phyloP scores from a whole-genome alignment of 441 rosid genomes.

The Euphorbia celastroides region DNA sequence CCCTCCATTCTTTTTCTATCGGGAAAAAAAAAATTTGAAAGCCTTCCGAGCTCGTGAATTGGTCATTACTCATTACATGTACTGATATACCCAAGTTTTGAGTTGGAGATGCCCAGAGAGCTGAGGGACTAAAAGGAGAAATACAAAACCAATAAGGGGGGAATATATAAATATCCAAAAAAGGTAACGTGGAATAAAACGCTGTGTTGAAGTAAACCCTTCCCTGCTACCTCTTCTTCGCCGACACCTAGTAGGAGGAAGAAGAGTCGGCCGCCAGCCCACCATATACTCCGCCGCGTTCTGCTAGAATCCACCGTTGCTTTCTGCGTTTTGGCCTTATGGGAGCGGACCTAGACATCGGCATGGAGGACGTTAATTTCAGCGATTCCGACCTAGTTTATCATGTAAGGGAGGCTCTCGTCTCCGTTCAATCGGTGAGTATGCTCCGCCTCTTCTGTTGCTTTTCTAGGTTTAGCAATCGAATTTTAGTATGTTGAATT shows the following conservation, averaged over 20 bases:
- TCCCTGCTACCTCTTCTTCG: slow-evolving; percentile 2
- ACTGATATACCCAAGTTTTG: too few species aligned
- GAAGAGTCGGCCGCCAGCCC: slow-evolving; percentile 3
- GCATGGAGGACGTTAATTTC: slow-evolving; percentile 26
- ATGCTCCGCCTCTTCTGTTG: neutral
- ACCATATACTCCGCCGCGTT: neutral
- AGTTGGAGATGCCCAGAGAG: too few species aligned
- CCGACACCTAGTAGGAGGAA: neutral
- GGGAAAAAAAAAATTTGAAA: too few species aligned
- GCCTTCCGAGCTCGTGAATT: too few species aligned
- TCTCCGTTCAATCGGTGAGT: slow-evolving; percentile 38
- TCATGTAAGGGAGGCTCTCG: slow-evolving; percentile 53
- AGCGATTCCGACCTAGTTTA: slow-evolving; percentile 46
- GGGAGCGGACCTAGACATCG: slow-evolving; percentile 26
- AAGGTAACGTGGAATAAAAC: neutral
- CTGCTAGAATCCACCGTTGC: too few species aligned
- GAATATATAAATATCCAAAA: neutral
- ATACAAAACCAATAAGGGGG: neutral
- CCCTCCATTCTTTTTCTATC: too few species aligned
- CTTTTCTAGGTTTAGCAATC: neutral
- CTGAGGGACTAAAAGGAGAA: neutral
- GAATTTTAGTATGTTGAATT: neutral
- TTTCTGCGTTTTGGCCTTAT: neutral
- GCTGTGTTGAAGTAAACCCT: neutral
- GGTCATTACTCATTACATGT: too few species aligned